These are phyloP conservation scores for Physocladia obscura DNA, from an alignment of 192 early-diverging fungal genomes.

Conservation along the genomic window DNA sequence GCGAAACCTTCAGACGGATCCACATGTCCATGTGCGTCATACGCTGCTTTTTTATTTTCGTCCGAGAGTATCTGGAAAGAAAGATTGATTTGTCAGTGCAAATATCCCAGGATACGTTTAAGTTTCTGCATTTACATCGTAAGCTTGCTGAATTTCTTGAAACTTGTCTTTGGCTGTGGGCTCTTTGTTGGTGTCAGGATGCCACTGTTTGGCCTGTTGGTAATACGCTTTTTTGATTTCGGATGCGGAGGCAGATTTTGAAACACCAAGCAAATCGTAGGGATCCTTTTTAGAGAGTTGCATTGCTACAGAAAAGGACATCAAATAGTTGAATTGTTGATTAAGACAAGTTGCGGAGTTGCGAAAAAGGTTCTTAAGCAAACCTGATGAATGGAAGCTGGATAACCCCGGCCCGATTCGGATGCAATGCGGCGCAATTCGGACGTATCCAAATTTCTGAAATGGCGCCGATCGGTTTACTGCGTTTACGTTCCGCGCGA, in stretches of 20 bases:
- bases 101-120: no score
- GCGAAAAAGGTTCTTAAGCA: no score
- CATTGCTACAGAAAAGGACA: no score
- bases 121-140: slow-evolving; percentile 77
- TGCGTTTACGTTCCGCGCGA: no score
- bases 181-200: slow-evolving; percentile 97
- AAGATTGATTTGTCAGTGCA: no score
- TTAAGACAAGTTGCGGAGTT: no score
- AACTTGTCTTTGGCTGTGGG: slow-evolving; percentile 91
- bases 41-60: slow-evolving; percentile 84
- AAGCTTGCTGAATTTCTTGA: slow-evolving; percentile 95
- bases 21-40: slow-evolving; percentile 85
- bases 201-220: slow-evolving; percentile 91
- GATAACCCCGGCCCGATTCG: no score
- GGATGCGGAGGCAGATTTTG: slow-evolving; percentile 68
- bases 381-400: no score
- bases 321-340: no score
- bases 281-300: slow-evolving; percentile 82
- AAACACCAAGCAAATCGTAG: slow-evolving; percentile 84
- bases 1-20: slow-evolving; percentile 23
- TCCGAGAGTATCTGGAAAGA: slow-evolving; percentile 76
- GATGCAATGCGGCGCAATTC: no score
- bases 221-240: slow-evolving; percentile 99
- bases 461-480: no score
- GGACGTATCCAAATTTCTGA: no score